phyloP scores from a whole-genome alignment of 2,329 filamentous ascomycete species.

The Trichoderma afroharzianum region DNA sequence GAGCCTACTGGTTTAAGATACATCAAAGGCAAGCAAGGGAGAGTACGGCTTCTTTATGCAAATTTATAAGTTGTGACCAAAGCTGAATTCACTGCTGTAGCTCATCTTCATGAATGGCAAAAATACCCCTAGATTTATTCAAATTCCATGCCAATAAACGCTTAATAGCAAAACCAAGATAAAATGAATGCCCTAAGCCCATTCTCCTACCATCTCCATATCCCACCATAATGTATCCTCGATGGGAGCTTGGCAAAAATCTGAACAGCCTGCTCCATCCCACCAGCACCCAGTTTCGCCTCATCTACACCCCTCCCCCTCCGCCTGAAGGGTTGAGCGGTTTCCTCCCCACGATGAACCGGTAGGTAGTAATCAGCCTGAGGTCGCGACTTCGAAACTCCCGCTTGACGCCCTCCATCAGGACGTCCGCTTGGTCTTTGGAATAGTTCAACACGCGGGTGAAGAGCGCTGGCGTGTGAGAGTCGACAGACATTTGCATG shows the following conservation, averaged over 20 bases:
- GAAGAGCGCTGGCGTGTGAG: constrained; percentile 39
- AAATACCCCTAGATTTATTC: neutral
- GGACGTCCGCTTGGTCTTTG: constrained; percentile 37
- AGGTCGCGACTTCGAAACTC: constrained; percentile 34
- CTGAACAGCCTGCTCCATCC: neutral
- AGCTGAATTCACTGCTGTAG: neutral
- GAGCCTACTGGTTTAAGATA: neutral
- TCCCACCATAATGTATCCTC: neutral
- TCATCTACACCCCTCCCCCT: neutral
- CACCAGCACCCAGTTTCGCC: neutral
- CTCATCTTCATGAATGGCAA: neutral
- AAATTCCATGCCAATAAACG: neutral
- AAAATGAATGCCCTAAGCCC: neutral
- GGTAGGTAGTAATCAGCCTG: constrained; percentile 33
- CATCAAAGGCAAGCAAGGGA: neutral
- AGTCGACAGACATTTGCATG: constrained; percentile 43
- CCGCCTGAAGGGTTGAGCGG: neutral
- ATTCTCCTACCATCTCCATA: neutral
- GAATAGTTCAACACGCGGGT: constrained; percentile 37
- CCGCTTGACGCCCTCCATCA: constrained; percentile 41
- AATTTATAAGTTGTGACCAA: neutral
- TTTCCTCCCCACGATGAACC: constrained; percentile 32
- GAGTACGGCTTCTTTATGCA: too few species aligned
- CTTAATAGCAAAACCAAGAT: neutral
- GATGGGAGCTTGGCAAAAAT: neutral